A percentile compares a stretch with the other conserved stretches of the same genome.
phyloP scores from a whole-genome alignment of 192 early-diverging fungal genomes.

The Coemansia sp. region DNA sequence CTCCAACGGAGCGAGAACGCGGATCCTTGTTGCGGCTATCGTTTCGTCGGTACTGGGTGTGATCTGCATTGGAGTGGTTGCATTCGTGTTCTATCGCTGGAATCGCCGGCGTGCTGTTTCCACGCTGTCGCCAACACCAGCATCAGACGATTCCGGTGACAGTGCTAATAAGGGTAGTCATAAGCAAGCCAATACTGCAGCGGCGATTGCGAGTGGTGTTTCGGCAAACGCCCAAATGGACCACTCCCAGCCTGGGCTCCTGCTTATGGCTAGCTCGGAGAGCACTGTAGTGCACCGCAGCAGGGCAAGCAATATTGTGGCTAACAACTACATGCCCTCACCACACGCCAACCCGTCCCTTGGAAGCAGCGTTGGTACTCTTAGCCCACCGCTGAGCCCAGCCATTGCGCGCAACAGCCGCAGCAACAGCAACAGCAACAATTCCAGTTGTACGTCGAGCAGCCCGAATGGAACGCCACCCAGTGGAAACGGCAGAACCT shows the following conservation, averaged over 20 bases:
- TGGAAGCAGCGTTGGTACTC: conserved; percentile 16
- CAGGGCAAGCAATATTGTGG: conserved; percentile 14
- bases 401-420: neutral
- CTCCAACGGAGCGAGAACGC: conserved; percentile 21
- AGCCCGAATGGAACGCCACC: neutral
- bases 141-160: neutral
- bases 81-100: conserved; percentile 40
- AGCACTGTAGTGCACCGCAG: conserved; percentile 8
- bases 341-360: conserved; percentile 27
- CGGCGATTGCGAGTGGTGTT: neutral
- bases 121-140: neutral
- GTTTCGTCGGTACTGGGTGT: conserved; percentile 51
- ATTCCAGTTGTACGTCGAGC: neutral
- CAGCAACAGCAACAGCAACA: neutral
- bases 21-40: conserved; percentile 52
- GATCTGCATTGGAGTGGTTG: conserved; percentile 44
- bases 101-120: conserved; percentile 24
- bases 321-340: conserved; percentile 30
- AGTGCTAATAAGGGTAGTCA: neutral
- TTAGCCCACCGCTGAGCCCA: neutral
- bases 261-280: conserved; percentile 1
- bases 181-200: neutral
- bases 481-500: neutral
- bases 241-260: conserved; percentile 2
- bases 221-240: neutral